Conservation (phyloP, 2,329 filamentous ascomycete species). For the Peltaster fructicola region DNA sequence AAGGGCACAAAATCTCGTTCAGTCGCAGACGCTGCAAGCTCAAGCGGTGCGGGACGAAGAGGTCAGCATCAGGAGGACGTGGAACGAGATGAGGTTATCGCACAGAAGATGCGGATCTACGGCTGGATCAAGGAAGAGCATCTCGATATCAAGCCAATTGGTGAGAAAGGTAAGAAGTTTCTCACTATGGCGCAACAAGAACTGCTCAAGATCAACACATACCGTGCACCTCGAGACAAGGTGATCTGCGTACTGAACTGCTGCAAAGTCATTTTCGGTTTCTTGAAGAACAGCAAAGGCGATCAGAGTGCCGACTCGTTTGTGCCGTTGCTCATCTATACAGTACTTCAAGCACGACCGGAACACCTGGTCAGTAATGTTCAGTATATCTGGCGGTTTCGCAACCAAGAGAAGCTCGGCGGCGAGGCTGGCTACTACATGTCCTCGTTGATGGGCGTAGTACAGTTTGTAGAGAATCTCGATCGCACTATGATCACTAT, state of each 20-base stretch:
- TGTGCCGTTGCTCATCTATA: slow-evolving; percentile 86
- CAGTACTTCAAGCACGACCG: slow-evolving; percentile 83
- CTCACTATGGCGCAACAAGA: slow-evolving; percentile 83
- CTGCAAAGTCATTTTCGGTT: slow-evolving; percentile 97
- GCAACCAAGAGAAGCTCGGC: slow-evolving; percentile 90
- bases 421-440: slow-evolving; percentile 98
- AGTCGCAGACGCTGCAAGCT: slow-evolving; percentile 17
- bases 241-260: slow-evolving; percentile 97
- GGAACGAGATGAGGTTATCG: slow-evolving; percentile 84
- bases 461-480: slow-evolving; percentile 93
- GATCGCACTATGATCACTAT: slow-evolving; percentile 89
- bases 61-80: slow-evolving; percentile 98
- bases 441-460: slow-evolving; percentile 83
- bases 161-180: slow-evolving; percentile 75
- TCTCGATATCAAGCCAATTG: slow-evolving; percentile 73
- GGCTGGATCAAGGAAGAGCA: slow-evolving; percentile 88
- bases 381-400: slow-evolving; percentile 91
- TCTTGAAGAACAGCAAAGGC: slow-evolving; percentile 77
- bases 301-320: slow-evolving; percentile 96
- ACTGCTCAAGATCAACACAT: slow-evolving; percentile 87
- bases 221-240: slow-evolving; percentile 92
- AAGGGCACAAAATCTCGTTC: slow-evolving; percentile 45
- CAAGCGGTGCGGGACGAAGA: slow-evolving; percentile 59
- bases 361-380: slow-evolving; percentile 94
- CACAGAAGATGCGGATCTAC: slow-evolving; percentile 94